Percentiles rank a stretch among this genome's conserved stretches.
Evolutionary conservation across 768 basidiomycete species (phyloP).

Genomic region (Lactifluus pinguis): DNA sequence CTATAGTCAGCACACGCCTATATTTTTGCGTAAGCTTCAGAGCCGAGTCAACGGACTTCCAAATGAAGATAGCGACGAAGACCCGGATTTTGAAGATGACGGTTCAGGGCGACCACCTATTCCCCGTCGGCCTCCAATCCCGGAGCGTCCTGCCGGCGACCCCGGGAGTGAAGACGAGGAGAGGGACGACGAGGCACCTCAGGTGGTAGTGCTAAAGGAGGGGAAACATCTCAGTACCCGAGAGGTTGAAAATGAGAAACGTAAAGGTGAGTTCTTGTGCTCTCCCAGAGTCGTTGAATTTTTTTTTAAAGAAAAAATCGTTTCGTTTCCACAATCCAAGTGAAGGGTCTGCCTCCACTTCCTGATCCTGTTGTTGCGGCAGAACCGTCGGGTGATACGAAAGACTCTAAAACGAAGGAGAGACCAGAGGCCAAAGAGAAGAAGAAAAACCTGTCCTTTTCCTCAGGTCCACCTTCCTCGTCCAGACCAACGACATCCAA

Average conservation of each 20-base stretch:
- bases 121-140: constrained; percentile 62
- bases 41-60: constrained; percentile 49
- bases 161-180: constrained; percentile 65
- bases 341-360: constrained; percentile 52
- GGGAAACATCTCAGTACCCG: constrained; percentile 78
- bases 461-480: constrained; percentile 25
- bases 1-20: constrained; percentile 51
- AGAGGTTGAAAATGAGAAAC: constrained; percentile 70
- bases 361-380: constrained; percentile 26
- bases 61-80: constrained; percentile 39
- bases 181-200: constrained; percentile 67
- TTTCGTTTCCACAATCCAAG: constrained; percentile 26
- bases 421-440: constrained; percentile 16
- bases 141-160: constrained; percentile 55
- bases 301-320: no score
- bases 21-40: constrained; percentile 59
- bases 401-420: background rate
- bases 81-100: constrained; percentile 50
- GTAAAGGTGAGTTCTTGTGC: constrained; percentile 45
- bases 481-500: constrained; percentile 21
- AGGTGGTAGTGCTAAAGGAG: constrained; percentile 79
- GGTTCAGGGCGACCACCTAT: constrained; percentile 68
- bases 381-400: background rate
- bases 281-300: background rate
- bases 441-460: constrained; percentile 32